phyloP scores from a whole-genome alignment of 345 rosid species.

The Turritis glabra region DNA sequence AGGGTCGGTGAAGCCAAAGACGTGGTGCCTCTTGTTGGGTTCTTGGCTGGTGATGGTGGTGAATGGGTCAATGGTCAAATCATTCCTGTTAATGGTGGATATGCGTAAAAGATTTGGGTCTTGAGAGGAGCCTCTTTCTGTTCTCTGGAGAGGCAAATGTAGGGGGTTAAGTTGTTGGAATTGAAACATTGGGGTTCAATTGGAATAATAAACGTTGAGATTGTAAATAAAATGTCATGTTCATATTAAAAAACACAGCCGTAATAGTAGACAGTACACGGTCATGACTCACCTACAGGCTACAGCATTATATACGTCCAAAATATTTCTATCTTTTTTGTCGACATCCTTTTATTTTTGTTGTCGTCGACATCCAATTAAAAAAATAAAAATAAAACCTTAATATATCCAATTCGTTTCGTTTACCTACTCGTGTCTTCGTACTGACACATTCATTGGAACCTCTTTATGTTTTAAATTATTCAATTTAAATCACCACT shows the following conservation, averaged over 20 bases:
- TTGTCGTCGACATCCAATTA: slow-evolving; percentile 7
- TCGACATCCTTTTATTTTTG: background rate
- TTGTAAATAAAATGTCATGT: background rate
- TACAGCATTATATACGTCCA: background rate
- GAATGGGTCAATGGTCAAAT: slow-evolving; percentile 54
- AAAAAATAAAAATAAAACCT: too few relatives aligned
- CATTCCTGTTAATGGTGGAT: slow-evolving; percentile 50
- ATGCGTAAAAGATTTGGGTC: slow-evolving; percentile 11
- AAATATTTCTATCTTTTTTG: background rate
- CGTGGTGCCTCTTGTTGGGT: slow-evolving; percentile 48
- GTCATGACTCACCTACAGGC: background rate
- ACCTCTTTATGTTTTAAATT: background rate
- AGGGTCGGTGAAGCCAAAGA: slow-evolving; percentile 46
- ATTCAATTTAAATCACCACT: background rate
- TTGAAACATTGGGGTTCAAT: background rate
- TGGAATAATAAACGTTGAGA: background rate
- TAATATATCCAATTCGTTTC: background rate
- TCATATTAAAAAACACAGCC: background rate
- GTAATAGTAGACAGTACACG: background rate
- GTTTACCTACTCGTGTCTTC: background rate
- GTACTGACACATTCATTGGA: background rate
- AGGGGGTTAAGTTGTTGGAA: background rate
- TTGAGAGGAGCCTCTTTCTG: background rate
- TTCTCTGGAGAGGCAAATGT: background rate
- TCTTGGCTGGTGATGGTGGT: slow-evolving; percentile 51